Conservation (phyloP, 352 stramenopile species). For the Phytophthora tubulina region DNA sequence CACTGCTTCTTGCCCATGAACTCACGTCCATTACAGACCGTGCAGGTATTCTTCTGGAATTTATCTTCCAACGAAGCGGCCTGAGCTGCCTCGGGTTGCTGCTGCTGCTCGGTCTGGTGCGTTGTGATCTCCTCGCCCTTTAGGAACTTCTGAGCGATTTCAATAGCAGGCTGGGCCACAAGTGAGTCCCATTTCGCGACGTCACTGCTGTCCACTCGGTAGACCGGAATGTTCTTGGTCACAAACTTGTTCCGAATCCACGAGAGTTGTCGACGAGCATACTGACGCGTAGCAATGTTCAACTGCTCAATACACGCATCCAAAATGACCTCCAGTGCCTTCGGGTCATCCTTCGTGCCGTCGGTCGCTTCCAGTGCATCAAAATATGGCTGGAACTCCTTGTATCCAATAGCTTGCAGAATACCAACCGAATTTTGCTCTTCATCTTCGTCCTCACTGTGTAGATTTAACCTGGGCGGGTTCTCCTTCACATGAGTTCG, state of each 20-base stretch:
- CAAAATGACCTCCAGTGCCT: slow-evolving; percentile 56
- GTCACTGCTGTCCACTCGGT: slow-evolving; percentile 86
- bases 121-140: slow-evolving; percentile 37
- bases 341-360: slow-evolving; percentile 17
- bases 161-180: slow-evolving; percentile 67
- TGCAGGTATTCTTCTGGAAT: slow-evolving; percentile 68
- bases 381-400: slow-evolving; percentile 91
- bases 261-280: slow-evolving; percentile 86
- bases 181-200: slow-evolving; percentile 61
- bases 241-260: slow-evolving; percentile 92
- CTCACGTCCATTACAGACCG: slow-evolving; percentile 69
- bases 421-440: slow-evolving; percentile 74
- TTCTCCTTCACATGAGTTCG: slow-evolving; percentile 60
- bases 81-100: slow-evolving; percentile 51
- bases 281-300: slow-evolving; percentile 86
- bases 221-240: slow-evolving; percentile 86
- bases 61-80: slow-evolving; percentile 62
- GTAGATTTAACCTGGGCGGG: slow-evolving; percentile 44
- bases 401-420: slow-evolving; percentile 92
- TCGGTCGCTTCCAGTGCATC: slow-evolving; percentile 59
- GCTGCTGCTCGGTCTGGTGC: slow-evolving; percentile 58
- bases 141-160: slow-evolving; percentile 74
- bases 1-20: slow-evolving; percentile 79
- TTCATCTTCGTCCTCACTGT: slow-evolving; percentile 37
- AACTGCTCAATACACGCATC: slow-evolving; percentile 78